A percentile compares a stretch with the other conserved stretches of the same genome.
Conservation (phyloP, 306 rosid species). For the Rosa multiflora region DNA sequence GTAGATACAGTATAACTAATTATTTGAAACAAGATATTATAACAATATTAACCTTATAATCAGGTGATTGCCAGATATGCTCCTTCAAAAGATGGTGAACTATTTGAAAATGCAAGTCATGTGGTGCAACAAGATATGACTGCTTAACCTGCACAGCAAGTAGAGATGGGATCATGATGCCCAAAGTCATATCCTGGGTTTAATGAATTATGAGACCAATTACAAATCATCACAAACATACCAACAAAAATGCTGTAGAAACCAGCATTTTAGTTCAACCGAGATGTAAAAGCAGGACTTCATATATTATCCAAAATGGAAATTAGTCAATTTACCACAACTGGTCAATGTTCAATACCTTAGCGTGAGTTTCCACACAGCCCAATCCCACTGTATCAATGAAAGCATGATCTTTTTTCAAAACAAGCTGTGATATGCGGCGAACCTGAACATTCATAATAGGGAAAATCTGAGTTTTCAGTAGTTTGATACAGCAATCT, state of each 20-base stretch:
- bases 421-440: constrained; percentile 86
- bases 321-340: not conserved
- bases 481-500: constrained; percentile 19
- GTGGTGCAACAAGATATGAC: constrained; percentile 67
- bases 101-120: constrained; percentile 71
- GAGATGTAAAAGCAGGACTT: not conserved
- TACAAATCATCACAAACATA: not conserved
- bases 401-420: constrained; percentile 79
- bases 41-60: constrained; percentile 62
- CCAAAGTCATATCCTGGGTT: not conserved
- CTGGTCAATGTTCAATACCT: constrained; percentile 47
- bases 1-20: constrained; percentile 15
- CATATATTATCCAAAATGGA: not conserved
- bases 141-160: constrained; percentile 64
- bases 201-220: not conserved
- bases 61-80: constrained; percentile 65
- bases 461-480: constrained; percentile 20
- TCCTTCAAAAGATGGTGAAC: constrained; percentile 71
- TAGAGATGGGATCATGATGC: constrained; percentile 26
- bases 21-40: constrained; percentile 17
- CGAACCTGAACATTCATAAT: constrained; percentile 62
- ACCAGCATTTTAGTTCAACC: not conserved
- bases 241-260: too few species aligned
- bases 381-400: constrained; percentile 91
- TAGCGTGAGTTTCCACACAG: constrained; percentile 69